Evolutionary conservation across 2,329 filamentous ascomycete genomes (phyloP), one percentile per base, ranked within the genome.

Genomic region (Ustilaginoidea virens): DNA sequence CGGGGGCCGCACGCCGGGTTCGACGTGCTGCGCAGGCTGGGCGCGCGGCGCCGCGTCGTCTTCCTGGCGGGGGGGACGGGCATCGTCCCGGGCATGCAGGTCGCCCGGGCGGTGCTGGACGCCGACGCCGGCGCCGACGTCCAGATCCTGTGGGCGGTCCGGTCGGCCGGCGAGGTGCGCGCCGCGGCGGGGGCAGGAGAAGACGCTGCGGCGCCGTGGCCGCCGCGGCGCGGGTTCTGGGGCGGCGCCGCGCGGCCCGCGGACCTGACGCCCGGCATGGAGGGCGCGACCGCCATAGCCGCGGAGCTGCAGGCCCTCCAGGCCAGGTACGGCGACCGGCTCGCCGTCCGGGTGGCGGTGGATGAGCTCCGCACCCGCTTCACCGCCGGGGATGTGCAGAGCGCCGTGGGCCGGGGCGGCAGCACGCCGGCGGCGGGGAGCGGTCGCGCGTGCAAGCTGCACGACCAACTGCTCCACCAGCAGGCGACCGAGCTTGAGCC

Each of bases 11-110:
- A 79, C 40, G 50, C 70, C 1, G 82, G 87, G 26, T 81, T 76
- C 36, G 48, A 66, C 42, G 44, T 70, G 8, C 29, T 41, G 5
- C 28, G 39, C 5, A 39, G 53, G 8, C 41, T 57, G 3, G 52
- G 51, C 10, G 30, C 32, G 3, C 30, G 37, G 21, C 38, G 39
- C 14, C 44, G 43, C n/a, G 62, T 94, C 3, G 60, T 94, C 2
- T 93, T 96, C 45, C 58, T 96, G 14, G 90, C 86, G 2, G 90
- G 86, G 2, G 90, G 90, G 0, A 98, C 90, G 0, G 87, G 90
- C 1, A 80, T 98, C 41, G 85, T 83, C 11, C 82, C 87, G 1
- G 90, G 86, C 6, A 55, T 96, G 50, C 87, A 96, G 53, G 69
- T 79, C 23, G 80, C 75, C 2, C 58, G 74, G 35, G 69, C 70